Base-by-base conservation (phyloP, 2,329 filamentous ascomycete genomes). In the Claviceps spartinae region DNA sequence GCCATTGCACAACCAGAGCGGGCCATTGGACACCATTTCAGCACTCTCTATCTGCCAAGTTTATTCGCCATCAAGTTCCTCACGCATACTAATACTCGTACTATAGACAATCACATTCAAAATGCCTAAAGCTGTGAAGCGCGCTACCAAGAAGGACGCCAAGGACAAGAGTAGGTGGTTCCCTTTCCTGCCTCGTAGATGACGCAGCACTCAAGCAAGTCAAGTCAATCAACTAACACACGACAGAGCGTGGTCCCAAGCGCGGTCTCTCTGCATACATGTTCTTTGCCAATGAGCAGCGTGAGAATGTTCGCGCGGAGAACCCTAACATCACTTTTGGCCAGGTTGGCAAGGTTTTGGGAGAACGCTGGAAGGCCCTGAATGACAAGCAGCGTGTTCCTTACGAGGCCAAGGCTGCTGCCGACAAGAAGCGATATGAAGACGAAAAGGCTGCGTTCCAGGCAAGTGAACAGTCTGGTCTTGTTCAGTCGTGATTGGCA, bases 221-320 rank as follows among this genome's bases (percentile, higher is more conserved):
- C 22, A 11, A 11, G 18, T 13, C 22, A 11, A 11, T 13, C 41
- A 49, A 95, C 45, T 54, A 11, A 54, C 49, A 7, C 14, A 0
- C n/a, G 6, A 9, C 16, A 54, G 53, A 54, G 53, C 53, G 53
- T 38, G 91, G 90, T 55, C 93, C 93, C 70, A 98, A 97, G 89
- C 89, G 93, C 73, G 93, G 91, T 77, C 88, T 98, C 49, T 97
- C 93, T 51, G 93, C 93, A 58, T 98, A 98, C 83, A 98, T 98
- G 93, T 97, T 97, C 85, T 98, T 97, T 71, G 93, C 93, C 82
- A 97, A 97, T 68, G 93, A 97, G 75, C 88, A 96, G 76, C 90
- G 93, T 63, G 91, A 97, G 69, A 95, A 93, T 71, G 93, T 98
- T 62, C 88, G 93, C 63, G 89, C 95, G 69, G 91, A 97, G 73